These are phyloP conservation scores for Claviceps africana DNA, from an alignment of 2,329 filamentous ascomycete species.

Conservation along the genomic window DNA sequence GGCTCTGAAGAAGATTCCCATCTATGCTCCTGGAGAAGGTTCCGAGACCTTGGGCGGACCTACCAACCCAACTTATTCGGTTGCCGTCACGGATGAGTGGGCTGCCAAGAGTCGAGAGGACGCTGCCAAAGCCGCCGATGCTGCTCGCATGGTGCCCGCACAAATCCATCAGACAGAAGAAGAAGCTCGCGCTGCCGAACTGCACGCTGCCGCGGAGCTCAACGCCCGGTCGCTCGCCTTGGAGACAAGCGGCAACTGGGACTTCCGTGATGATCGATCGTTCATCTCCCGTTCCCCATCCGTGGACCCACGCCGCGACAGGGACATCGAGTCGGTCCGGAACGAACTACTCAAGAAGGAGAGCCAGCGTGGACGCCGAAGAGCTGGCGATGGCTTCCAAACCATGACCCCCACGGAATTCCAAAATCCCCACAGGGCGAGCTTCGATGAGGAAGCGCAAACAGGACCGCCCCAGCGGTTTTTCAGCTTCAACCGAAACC, in stretches of 20 bases:
- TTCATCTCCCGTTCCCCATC: constrained; percentile 14
- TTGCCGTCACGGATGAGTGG: constrained; percentile 55
- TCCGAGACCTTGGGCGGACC: constrained; percentile 46
- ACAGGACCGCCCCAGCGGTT: constrained; percentile 19
- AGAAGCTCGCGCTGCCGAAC: constrained; percentile 23
- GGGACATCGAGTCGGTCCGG: constrained; percentile 25
- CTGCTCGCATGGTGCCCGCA: constrained; percentile 48
- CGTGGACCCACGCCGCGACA: constrained; percentile 22
- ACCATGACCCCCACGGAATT: constrained; percentile 17
- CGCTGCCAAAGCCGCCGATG: constrained; percentile 46
- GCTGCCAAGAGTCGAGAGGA: constrained; percentile 50
- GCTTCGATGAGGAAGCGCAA: constrained; percentile 31
- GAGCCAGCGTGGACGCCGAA: constrained; percentile 35
- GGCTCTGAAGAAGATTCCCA: constrained; percentile 75
- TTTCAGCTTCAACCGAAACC: constrained; percentile 17
- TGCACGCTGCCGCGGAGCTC: constrained; percentile 30
- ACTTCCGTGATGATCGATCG: constrained; percentile 7
- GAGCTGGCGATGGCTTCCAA: constrained; percentile 32
- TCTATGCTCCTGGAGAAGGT: constrained; percentile 67
- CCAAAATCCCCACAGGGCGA: constrained; percentile 18
- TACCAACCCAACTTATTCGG: constrained; percentile 68
- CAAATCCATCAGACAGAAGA: constrained; percentile 15
- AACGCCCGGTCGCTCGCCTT: constrained; percentile 23
- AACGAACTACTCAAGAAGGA: constrained; percentile 24
- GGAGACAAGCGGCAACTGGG: constrained; percentile 13